Base-by-base conservation (phyloP, 2,329 filamentous ascomycete genomes). In the Diaporthe destruens region DNA sequence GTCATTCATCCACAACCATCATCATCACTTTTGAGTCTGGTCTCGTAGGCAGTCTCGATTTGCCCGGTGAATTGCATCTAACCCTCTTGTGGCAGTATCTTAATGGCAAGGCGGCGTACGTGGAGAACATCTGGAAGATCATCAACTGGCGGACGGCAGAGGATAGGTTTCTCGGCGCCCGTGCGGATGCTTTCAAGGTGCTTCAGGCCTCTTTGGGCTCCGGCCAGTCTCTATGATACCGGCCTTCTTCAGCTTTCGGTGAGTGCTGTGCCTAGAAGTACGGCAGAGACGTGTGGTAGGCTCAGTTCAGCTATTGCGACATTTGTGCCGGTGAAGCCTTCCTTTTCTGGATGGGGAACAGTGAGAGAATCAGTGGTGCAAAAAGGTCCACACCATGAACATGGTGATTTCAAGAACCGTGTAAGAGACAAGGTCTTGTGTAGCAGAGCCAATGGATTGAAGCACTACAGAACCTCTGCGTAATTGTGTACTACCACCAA, bases 111-210 rank as follows among this genome's bases (percentile, higher is more conserved):
- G 91, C 90, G 0, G 89, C 90, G 0, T 95, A 95, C 77, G 87
- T 94, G 8, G 88, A 93, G 74, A 92, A 92, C 75, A 93, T 94
- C 77, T 95, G 92, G 93, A 90, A 90, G 44, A 89, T 95, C 42
- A 90, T 95, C 79, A 94, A 94, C 83, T 95, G 93, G 93, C 89
- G 91, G 82, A 90, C 87, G 6, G 88, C 90, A 1, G 92, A 93
- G 83, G 82, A 86, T 72, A 87, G 92, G 39, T 94, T 89, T 80
- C 76, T 82, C 1, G 87, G 88, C 3, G 82, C 76, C 6, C 81
- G 82, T 6, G 85, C 86, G 12, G 84, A 87, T 71, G 83, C 80
- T 1, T 86, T 87, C 79, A 83, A 83, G 77, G 47, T 51, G 9
- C 47, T 51, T 11, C n/a, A 54, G 14, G 51, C 51, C 12, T 54